A percentile compares a stretch with the other conserved stretches of the same genome.
phyloP scores from a whole-genome alignment of 352 stramenopile species.

The Pythium aquatile region DNA sequence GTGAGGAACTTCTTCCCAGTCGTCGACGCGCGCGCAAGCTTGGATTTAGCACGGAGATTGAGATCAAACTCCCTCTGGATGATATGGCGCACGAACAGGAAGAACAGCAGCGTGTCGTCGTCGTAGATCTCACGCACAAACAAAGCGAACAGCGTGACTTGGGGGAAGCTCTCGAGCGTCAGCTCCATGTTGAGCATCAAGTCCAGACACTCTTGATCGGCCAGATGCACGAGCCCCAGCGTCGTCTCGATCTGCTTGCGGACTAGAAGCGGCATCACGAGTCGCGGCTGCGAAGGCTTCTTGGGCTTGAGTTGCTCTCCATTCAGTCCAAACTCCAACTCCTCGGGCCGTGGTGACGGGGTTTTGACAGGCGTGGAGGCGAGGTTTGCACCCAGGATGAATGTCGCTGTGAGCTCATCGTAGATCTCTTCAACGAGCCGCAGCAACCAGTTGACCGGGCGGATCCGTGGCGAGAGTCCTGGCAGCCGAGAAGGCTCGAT shows the following conservation, averaged over 20 bases:
- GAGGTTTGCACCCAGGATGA: constrained; percentile 15
- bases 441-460: constrained; percentile 64
- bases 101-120: constrained; percentile 66
- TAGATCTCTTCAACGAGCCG: constrained; percentile 66
- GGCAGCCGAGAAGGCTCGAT: constrained; percentile 24
- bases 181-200: constrained; percentile 69
- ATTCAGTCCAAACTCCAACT: neutral
- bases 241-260: constrained; percentile 48
- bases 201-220: constrained; percentile 72
- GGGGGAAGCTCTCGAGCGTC: constrained; percentile 40
- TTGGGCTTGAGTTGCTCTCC: neutral
- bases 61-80: constrained; percentile 58
- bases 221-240: constrained; percentile 49
- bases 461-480: constrained; percentile 31
- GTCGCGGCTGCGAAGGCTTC: constrained; percentile 12
- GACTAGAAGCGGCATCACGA: constrained; percentile 63
- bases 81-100: constrained; percentile 42
- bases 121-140: constrained; percentile 75
- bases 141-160: constrained; percentile 49
- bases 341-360: constrained; percentile 3
- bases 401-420: constrained; percentile 38
- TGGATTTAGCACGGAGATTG: constrained; percentile 55
- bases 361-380: neutral
- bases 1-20: constrained; percentile 44
- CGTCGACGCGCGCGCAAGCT: constrained; percentile 47